Evolutionary conservation across 352 stramenopile species (phyloP), one percentile per base, ranked within the genome.

Genomic region (Pythium myriotylum): DNA sequence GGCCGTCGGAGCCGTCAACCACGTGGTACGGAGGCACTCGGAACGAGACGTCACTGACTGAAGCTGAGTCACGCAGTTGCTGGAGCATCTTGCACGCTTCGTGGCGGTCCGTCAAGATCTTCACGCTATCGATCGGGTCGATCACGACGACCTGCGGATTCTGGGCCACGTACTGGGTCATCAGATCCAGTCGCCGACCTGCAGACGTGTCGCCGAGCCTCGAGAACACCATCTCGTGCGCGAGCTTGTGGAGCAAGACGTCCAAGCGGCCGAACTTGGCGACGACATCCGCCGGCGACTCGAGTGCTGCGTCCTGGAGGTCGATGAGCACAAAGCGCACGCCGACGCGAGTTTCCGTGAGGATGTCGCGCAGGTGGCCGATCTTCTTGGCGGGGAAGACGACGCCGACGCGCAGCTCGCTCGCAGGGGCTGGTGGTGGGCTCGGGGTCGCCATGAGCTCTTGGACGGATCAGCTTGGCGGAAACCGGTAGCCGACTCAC

Each of bases 381-480:
- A 91, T 80, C 74, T 94, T 94, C 78, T 94, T 94, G 59, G 80
- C 73, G 0, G 85, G 85, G 67, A 94, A 91, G 37, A 92, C 79
- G 19, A 94, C 72, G 54, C 85, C 85, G 23, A 92, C 82, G n/a
- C 80, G 61, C 39, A 91, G 72, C 20, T 64, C 17, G 37, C 13
- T 43, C 13, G 37, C 17, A n/a, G n/a, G n/a, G n/a, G n/a, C n/a
- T n/a, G 37, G 37, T 43, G 37, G 37, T 20, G 33, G 20, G 16
- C 26, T 55, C 32, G 29, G 26, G 5, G 26, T 55, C 48, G 27
- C 29, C 27, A 43, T 55, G 0, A 14, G 16, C 39, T 4, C 39
- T 45, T 45, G 16, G 5, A 7, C 39, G 14, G 39, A n/a, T 54
- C 0, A 35, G 29, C 5, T 35, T 10, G 29, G 10, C 5, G 5